Percentiles rank a stretch among this genome's conserved stretches.
Evolutionary conservation across 352 stramenopile species (phyloP).

Genomic region (Phytophthora ohioensis): DNA sequence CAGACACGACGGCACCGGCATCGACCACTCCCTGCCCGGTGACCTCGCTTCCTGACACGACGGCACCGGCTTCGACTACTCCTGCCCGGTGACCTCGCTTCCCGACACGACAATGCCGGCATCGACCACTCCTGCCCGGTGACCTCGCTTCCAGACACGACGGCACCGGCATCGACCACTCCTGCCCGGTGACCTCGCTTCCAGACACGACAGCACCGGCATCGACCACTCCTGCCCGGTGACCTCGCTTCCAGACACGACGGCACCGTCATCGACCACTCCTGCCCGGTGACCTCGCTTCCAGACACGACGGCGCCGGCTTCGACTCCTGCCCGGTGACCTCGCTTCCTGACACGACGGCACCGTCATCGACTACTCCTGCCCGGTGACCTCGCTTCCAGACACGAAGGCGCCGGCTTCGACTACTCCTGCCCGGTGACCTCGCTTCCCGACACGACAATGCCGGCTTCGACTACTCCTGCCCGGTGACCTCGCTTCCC

Average conservation of each 20-base stretch:
- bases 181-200: conserved; percentile 20
- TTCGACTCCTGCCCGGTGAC: conserved; percentile 14
- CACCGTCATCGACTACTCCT: conserved; percentile 3
- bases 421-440: conserved; percentile 4
- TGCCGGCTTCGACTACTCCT: conserved; percentile 6
- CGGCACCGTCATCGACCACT: neutral
- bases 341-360: conserved; percentile 16
- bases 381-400: conserved; percentile 5
- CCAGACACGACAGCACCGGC: conserved; percentile 5
- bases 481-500: conserved; percentile 14
- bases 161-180: neutral
- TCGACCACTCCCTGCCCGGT: conserved; percentile 15
- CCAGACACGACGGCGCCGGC: conserved; percentile 12
- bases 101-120: conserved; percentile 13
- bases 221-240: conserved; percentile 15
- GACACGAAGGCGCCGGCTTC: neutral
- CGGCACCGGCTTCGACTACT: neutral
- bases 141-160: conserved; percentile 11
- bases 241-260: conserved; percentile 10
- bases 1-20: neutral
- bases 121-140: conserved; percentile 13
- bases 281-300: conserved; percentile 17
- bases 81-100: conserved; percentile 19
- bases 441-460: conserved; percentile 13
- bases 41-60: conserved; percentile 11